Evolutionary conservation across 768 basidiomycete species (phyloP).

Genomic region (Rhizopogon roseolus): DNA sequence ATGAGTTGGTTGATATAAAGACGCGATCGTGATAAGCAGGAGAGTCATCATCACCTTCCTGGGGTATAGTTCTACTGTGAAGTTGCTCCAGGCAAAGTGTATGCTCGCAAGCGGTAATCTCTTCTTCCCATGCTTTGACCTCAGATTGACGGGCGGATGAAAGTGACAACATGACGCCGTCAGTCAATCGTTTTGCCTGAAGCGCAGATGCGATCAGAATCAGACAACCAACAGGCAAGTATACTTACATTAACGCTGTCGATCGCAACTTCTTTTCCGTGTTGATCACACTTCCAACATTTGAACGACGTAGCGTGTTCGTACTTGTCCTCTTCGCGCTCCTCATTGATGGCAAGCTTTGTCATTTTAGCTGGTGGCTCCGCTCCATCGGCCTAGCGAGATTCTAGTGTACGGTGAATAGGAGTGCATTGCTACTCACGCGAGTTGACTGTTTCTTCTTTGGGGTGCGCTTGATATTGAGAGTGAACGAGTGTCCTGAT

Average conservation of each 20-base stretch:
- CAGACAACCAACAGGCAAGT: not conserved
- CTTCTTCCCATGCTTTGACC: conserved; percentile 98
- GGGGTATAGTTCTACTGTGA: conserved; percentile 15
- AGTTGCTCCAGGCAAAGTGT: conserved; percentile 51
- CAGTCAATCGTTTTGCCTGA: conserved; percentile 52
- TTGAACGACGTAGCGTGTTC: conserved; percentile 58
- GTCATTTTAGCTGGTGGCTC: conserved; percentile 88
- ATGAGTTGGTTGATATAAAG: not conserved
- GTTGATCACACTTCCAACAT: conserved; percentile 70
- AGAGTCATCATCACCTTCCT: conserved; percentile 15
- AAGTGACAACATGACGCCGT: conserved; percentile 72
- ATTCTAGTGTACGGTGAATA: not conserved
- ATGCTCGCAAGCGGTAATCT: conserved; percentile 85
- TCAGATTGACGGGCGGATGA: conserved; percentile 92
- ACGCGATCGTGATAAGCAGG: not conserved
- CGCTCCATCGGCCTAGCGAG: conserved; percentile 57
- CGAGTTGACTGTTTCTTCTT: conserved; percentile 56
- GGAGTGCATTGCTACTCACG: conserved; percentile 39
- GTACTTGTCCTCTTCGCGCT: conserved; percentile 88
- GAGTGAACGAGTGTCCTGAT: conserved; percentile 67
- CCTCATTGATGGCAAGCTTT: conserved; percentile 84
- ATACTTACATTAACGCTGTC: conserved; percentile 29
- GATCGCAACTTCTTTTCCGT: conserved; percentile 41
- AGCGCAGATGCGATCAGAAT: not conserved
- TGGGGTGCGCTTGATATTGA: conserved; percentile 73